phyloP scores from a whole-genome alignment of 306 rosid genomes.

The Acacia melanoxylon region DNA sequence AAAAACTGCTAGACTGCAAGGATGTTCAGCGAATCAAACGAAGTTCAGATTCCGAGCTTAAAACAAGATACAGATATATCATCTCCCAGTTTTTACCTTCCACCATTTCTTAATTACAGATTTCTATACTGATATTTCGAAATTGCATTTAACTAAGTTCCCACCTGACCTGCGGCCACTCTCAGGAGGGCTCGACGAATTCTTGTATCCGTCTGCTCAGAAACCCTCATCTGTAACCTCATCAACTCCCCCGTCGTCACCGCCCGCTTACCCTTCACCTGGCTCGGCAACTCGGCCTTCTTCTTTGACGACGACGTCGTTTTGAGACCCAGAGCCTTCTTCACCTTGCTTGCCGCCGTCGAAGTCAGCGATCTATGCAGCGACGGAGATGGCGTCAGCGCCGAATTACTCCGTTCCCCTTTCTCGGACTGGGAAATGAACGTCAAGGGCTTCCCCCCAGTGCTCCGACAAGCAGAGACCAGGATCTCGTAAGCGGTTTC shows the following conservation, averaged over 20 bases:
- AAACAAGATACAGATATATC: slow-evolving; percentile 12
- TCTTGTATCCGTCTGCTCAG: slow-evolving; percentile 82
- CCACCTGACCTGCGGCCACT: slow-evolving; percentile 92
- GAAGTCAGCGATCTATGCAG: slow-evolving; percentile 80
- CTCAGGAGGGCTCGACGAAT: slow-evolving; percentile 70
- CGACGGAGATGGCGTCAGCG: slow-evolving; percentile 44
- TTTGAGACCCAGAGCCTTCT: slow-evolving; percentile 84
- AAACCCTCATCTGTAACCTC: slow-evolving; percentile 80
- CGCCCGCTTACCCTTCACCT: slow-evolving; percentile 46
- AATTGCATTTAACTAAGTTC: background rate
- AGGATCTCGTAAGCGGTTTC: slow-evolving; percentile 89
- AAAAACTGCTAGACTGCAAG: background rate
- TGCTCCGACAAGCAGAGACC: slow-evolving; percentile 74
- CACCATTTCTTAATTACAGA: background rate
- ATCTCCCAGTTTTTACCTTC: background rate
- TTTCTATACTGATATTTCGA: background rate
- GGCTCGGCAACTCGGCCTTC: slow-evolving; percentile 29
- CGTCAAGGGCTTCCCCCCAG: slow-evolving; percentile 77
- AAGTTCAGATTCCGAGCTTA: background rate
- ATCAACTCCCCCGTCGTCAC: slow-evolving; percentile 80
- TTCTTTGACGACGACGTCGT: slow-evolving; percentile 58
- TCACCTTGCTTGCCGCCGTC: slow-evolving; percentile 81
- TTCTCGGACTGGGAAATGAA: slow-evolving; percentile 81
- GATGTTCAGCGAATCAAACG: background rate
- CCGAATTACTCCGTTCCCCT: slow-evolving; percentile 42